Base-by-base conservation (phyloP, 31 red algal genomes). In the Bonnemaisonia californica region DNA sequence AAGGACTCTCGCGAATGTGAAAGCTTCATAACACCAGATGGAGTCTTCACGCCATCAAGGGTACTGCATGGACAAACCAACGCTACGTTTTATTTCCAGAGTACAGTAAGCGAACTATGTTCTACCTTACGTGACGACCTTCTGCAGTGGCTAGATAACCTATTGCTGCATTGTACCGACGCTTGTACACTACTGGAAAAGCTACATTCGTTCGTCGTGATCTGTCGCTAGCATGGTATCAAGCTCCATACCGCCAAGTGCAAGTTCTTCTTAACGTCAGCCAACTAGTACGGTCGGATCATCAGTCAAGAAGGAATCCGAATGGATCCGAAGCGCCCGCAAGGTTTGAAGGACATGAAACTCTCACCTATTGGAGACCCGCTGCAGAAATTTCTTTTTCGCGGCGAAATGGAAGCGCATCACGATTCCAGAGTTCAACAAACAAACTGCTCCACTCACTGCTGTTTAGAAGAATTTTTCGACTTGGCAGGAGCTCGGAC, bases 201-300 rank as follows among this genome's bases (percentile, higher is more conserved):
- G 5, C 71, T 87, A 16, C 72, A 1, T 2, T 28, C 23, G 9
- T 19, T 56, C 9, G 45, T 87, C 26, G 62, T 68, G 58, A 28
- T 78, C 9, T 87, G 72, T 62, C 23, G 41, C 26, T 8, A 28
- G 3, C 32, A 41, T 4, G 75, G 76, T 45, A 64, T 89, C 32
- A 89, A 89, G 42, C 47, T 89, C 27, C 56, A 80, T 55, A 64
- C 85, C n/a, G 39, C 11, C 9, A 89, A 89, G 45, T 89, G 66
- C 60, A 18, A 81, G 23, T 33, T 89, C 8, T 0, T 45, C 54
- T 21, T 47, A 19, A 67, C 35, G 28, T 21, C 63, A 76, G 57
- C 77, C 34, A 24, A 68, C 16, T 86, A 48, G 28, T 86, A 59
- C 38, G 82, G 82, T 2, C 28, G 82, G 39, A 67, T 76, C 27